Percentiles rank a stretch among this genome's conserved stretches.
Conservation (phyloP, 1,284 basidiomycete genomes). For the Termitomyces sp. region DNA sequence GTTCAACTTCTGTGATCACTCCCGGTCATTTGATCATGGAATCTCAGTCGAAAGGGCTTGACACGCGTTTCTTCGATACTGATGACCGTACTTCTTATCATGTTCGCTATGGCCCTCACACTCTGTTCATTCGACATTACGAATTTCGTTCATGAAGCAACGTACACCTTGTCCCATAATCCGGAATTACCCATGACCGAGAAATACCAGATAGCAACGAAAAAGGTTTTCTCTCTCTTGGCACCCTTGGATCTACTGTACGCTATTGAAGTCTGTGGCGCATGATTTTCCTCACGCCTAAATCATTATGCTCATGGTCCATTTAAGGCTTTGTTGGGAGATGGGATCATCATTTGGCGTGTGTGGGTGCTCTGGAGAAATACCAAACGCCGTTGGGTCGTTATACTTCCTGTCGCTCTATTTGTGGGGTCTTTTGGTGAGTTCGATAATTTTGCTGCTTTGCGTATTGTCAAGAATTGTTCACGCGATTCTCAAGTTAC, state of each 20-base stretch:
- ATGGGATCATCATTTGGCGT: neutral
- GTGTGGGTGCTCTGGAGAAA: neutral
- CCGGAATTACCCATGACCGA: neutral
- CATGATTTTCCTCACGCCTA: neutral
- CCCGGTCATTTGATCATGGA: no score
- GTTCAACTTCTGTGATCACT: no score
- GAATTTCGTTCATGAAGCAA: conserved; percentile 4
- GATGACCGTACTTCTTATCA: neutral
- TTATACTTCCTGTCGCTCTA: neutral
- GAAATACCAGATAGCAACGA: neutral
- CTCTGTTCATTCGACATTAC: neutral
- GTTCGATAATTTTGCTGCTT: neutral
- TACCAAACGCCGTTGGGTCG: neutral
- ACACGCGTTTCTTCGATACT: neutral
- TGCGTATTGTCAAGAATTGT: neutral
- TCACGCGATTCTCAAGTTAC: no score
- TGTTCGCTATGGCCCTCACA: conserved; percentile 6
- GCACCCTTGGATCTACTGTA: conserved; percentile 1
- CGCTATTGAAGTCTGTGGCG: no score
- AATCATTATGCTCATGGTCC: neutral
- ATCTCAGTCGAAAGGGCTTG: neutral
- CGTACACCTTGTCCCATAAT: neutral
- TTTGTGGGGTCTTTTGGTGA: neutral
- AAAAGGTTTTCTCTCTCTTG: neutral
- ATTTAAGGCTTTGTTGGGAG: neutral